These are phyloP conservation scores for Gymnopilus dilepis DNA, from an alignment of 768 basidiomycete genomes.

Conservation along the genomic window DNA sequence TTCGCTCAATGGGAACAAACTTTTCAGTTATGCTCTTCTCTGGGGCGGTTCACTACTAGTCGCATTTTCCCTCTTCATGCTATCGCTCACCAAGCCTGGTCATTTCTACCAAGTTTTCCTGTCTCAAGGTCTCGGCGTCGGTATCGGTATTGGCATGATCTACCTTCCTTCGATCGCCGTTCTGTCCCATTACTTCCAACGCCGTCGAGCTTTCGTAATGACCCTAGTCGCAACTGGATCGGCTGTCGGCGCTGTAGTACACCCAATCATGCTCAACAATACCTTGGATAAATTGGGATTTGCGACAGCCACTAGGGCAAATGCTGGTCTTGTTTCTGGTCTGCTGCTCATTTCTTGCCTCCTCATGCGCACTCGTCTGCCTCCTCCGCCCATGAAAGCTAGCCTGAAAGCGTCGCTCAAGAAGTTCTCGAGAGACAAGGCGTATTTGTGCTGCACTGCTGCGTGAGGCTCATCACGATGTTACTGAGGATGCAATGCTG, in stretches of 20 bases:
- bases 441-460: constrained; percentile 9
- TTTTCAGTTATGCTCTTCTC: neutral
- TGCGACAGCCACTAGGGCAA: constrained; percentile 6
- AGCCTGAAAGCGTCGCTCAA: constrained; percentile 3
- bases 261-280: constrained; percentile 17
- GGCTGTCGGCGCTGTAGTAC: constrained; percentile 10
- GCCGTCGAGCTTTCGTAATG: constrained; percentile 4
- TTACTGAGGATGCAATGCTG: neutral
- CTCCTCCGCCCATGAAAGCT: constrained; percentile 2
- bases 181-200: constrained; percentile 13
- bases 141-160: constrained; percentile 11
- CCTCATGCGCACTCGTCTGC: constrained; percentile 12
- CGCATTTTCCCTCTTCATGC: constrained; percentile 6
- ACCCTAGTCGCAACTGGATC: constrained; percentile 4
- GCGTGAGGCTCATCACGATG: neutral
- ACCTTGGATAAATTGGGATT: constrained; percentile 9
- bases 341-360: constrained; percentile 8
- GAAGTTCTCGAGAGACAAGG: constrained; percentile 12
- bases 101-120: constrained; percentile 17
- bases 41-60: neutral
- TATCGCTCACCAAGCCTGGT: constrained; percentile 10
- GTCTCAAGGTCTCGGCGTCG: constrained; percentile 14
- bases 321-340: constrained; percentile 6
- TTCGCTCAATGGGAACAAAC: neutral
- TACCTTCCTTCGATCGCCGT: constrained; percentile 14